Conservation (phyloP, 2,329 filamentous ascomycete genomes). For the Elsinoe fawcettii region DNA sequence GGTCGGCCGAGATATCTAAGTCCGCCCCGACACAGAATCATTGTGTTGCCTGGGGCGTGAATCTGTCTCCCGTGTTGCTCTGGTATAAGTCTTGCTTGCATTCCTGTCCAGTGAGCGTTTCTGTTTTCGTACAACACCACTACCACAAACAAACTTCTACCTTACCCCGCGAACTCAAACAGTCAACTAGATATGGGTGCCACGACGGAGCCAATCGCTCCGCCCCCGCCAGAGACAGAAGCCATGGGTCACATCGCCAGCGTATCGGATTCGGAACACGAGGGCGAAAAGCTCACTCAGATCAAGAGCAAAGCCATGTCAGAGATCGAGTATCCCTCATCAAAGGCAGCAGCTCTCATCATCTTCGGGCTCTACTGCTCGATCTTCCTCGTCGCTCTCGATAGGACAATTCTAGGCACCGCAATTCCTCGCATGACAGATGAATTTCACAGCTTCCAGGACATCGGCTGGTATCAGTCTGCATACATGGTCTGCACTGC, state of each 20-base stretch:
- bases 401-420: constrained; percentile 43
- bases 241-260: constrained; percentile 15
- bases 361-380: constrained; percentile 30
- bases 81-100: constrained; percentile 2
- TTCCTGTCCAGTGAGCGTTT: not conserved
- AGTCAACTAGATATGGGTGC: not conserved
- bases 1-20: not conserved
- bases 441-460: constrained; percentile 39
- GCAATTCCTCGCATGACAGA: constrained; percentile 44
- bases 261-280: constrained; percentile 18
- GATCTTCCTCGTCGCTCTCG: constrained; percentile 29
- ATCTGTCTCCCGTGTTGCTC: not conserved
- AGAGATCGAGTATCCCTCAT: constrained; percentile 29
- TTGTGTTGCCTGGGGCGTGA: constrained; percentile 1
- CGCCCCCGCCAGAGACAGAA: constrained; percentile 11
- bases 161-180: not conserved
- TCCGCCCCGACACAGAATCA: constrained; percentile 2
- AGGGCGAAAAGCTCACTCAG: constrained; percentile 17
- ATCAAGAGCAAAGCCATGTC: constrained; percentile 22
- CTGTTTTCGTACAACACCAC: not conserved
- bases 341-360: constrained; percentile 28
- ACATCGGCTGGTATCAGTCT: constrained; percentile 39
- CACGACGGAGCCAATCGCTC: constrained; percentile 3
- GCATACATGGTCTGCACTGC: constrained; percentile 38
- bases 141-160: not conserved